Percentiles rank a stretch among this genome's conserved stretches.
phyloP scores from a whole-genome alignment of 352 stramenopile species.

The Phytophthora hibernalis region DNA sequence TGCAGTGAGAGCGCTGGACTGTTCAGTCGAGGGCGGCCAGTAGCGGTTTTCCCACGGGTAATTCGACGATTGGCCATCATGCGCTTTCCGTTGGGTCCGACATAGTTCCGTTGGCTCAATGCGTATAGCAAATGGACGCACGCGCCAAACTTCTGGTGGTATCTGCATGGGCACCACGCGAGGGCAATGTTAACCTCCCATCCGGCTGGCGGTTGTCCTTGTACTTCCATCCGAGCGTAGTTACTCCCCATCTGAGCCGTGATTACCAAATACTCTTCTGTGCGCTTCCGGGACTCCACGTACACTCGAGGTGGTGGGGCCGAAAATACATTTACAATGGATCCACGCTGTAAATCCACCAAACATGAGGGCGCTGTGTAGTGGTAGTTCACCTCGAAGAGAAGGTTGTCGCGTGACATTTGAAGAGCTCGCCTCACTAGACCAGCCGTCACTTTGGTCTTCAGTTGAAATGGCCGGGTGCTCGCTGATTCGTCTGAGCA shows the following conservation, averaged over 20 bases:
- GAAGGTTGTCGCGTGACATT: background rate
- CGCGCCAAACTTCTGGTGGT: background rate
- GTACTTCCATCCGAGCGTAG: slow-evolving; percentile 5
- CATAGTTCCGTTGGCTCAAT: background rate
- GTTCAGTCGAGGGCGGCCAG: background rate
- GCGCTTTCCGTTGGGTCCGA: background rate
- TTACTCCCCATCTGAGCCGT: slow-evolving; percentile 8
- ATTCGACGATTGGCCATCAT: background rate
- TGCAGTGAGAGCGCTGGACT: background rate
- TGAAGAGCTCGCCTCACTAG: background rate
- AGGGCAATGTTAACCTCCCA: background rate
- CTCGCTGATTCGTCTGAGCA: background rate
- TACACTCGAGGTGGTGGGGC: background rate
- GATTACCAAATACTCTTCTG: slow-evolving; percentile 9
- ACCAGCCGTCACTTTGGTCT: background rate
- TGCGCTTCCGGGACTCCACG: background rate
- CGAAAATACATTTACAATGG: background rate
- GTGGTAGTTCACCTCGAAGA: background rate
- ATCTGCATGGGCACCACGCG: background rate
- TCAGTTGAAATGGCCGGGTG: background rate
- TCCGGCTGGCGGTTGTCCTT: slow-evolving; percentile 4
- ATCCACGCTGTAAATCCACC: background rate
- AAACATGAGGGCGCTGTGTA: background rate
- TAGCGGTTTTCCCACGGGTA: background rate
- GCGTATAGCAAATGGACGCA: background rate